Evolutionary conservation across 805 yeast genomes (phyloP).

Genomic region (Yamadazyma phyllophila): DNA sequence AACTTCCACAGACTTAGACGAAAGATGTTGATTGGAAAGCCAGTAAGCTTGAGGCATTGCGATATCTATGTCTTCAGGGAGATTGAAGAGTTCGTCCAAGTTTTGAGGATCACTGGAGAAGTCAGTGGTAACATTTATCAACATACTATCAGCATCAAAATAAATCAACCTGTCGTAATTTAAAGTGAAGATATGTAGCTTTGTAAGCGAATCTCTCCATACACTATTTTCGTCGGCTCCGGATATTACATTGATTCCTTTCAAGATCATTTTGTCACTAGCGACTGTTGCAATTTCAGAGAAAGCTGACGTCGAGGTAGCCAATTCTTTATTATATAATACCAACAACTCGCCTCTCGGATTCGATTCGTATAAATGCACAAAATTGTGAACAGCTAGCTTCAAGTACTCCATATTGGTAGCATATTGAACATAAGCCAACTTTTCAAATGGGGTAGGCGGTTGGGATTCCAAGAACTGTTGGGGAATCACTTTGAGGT

Average conservation of each 20-base stretch:
- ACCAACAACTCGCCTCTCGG: constrained; percentile 46
- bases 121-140: constrained; percentile 17
- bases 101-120: constrained; percentile 14
- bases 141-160: constrained; percentile 56
- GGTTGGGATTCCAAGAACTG: constrained; percentile 19
- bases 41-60: constrained; percentile 39
- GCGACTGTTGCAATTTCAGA: constrained; percentile 13
- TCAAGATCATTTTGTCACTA: constrained; percentile 23
- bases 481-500: constrained; percentile 19
- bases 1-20: constrained; percentile 14
- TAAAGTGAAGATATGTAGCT: constrained; percentile 50
- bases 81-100: constrained; percentile 30
- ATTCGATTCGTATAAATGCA: constrained; percentile 30
- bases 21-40: constrained; percentile 18
- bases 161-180: constrained; percentile 54
- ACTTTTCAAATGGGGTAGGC: constrained; percentile 17
- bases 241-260: constrained; percentile 20
- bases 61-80: constrained; percentile 23
- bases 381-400: constrained; percentile 47
- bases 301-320: constrained; percentile 11
- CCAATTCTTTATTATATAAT: constrained; percentile 28
- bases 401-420: constrained; percentile 51
- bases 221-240: constrained; percentile 16
- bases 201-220: constrained; percentile 56
- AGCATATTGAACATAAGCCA: constrained; percentile 63